A percentile compares a stretch with the other conserved stretches of the same genome.
These are phyloP conservation scores for Albatrellus sp. DNA, from an alignment of 1,284 basidiomycete species.

Conservation along the genomic window DNA sequence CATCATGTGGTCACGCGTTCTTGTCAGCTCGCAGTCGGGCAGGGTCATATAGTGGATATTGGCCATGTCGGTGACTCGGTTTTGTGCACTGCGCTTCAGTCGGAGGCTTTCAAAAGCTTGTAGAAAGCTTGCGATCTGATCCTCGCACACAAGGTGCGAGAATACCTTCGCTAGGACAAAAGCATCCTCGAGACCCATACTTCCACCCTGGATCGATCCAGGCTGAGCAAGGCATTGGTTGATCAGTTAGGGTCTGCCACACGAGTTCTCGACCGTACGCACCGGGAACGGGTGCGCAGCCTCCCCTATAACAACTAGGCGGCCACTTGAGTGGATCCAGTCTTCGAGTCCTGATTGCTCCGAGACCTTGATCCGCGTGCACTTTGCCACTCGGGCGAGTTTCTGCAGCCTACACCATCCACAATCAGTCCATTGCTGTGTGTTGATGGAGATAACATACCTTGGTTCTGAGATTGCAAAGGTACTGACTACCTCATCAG, in stretches of 20 bases:
- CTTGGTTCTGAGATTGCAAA: slow-evolving; percentile 21
- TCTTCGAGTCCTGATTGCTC: slow-evolving; percentile 29
- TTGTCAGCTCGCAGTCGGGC: slow-evolving; percentile 25
- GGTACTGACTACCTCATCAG: slow-evolving; percentile 8
- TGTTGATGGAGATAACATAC: slow-evolving; percentile 15
- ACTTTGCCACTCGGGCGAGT: slow-evolving; percentile 23
- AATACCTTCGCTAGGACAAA: slow-evolving; percentile 46
- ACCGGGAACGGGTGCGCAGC: slow-evolving; percentile 15
- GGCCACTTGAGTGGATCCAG: slow-evolving; percentile 38
- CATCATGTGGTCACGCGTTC: slow-evolving; percentile 30
- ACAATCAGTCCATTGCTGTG: not conserved
- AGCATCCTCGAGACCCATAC: slow-evolving; percentile 43
- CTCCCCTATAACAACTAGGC: slow-evolving; percentile 33
- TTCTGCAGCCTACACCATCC: slow-evolving; percentile 27
- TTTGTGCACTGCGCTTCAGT: slow-evolving; percentile 26
- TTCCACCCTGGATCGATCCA: slow-evolving; percentile 36
- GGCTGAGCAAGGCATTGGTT: too few relatives aligned
- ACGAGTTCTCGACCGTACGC: not conserved
- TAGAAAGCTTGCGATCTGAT: slow-evolving; percentile 39
- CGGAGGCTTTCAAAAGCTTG: slow-evolving; percentile 40
- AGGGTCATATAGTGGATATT: slow-evolving; percentile 27
- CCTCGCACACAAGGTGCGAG: slow-evolving; percentile 33
- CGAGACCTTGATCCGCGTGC: slow-evolving; percentile 24
- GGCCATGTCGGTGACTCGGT: slow-evolving; percentile 23
- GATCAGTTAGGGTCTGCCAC: not conserved